phyloP scores from a whole-genome alignment of 2,329 filamentous ascomycete species.

The Scleromitrula shiraiana region DNA sequence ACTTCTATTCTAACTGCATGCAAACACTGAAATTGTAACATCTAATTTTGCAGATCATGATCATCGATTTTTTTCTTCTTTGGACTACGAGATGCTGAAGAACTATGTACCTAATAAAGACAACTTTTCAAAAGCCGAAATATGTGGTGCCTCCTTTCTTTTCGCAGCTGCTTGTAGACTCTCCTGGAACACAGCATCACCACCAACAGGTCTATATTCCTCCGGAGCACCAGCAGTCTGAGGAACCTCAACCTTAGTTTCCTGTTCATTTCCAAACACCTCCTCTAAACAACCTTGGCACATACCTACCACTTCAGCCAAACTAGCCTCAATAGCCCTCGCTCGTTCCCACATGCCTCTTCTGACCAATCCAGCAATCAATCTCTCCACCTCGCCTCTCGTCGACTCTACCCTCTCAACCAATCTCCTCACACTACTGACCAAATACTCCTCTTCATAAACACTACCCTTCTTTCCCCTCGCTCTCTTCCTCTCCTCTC shows the following conservation, averaged over 20 bases:
- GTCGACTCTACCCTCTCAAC: slow-evolving; percentile 70
- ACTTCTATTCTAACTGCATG: slow-evolving; percentile 10
- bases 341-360: slow-evolving; percentile 84
- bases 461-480: slow-evolving; percentile 93
- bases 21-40: too few species aligned
- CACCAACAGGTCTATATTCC: slow-evolving; percentile 25
- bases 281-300: slow-evolving; percentile 61
- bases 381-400: slow-evolving; percentile 62
- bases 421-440: slow-evolving; percentile 76
- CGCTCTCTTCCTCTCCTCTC: slow-evolving; percentile 92
- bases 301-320: slow-evolving; percentile 64
- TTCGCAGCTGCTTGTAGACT: slow-evolving; percentile 25
- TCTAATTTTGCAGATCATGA: too few species aligned
- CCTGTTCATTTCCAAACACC: slow-evolving; percentile 48
- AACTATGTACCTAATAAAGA: slow-evolving; percentile 30
- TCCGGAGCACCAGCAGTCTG: slow-evolving; percentile 8
- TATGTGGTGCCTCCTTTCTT: slow-evolving; percentile 25
- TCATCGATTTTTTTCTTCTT: too few species aligned
- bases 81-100: too few species aligned
- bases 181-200: slow-evolving; percentile 29
- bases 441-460: slow-evolving; percentile 95
- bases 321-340: slow-evolving; percentile 63
- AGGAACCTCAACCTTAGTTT: slow-evolving; percentile 6
- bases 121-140: slow-evolving; percentile 37
- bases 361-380: slow-evolving; percentile 71